Evolutionary conservation across 2,329 filamentous ascomycete species (phyloP).

Genomic region (Botrytis squamosa): DNA sequence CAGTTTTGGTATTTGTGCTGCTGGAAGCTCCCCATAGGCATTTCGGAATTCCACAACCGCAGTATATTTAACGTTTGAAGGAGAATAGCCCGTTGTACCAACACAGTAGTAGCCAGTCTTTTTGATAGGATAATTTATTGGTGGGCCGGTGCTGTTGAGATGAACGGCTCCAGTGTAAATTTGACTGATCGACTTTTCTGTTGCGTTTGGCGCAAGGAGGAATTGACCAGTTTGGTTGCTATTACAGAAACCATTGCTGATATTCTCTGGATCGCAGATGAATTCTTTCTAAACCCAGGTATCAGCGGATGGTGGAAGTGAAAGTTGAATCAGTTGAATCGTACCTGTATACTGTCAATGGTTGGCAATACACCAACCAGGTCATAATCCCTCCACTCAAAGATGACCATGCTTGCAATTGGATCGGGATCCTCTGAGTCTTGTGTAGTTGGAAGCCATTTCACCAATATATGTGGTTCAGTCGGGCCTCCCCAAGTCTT

Average conservation of each 20-base stretch:
- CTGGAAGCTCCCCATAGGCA: constrained; percentile 91
- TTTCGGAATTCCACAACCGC: constrained; percentile 91
- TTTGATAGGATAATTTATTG: constrained; percentile 79
- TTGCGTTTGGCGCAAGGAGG: constrained; percentile 75
- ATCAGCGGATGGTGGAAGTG: constrained; percentile 38
- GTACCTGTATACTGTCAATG: constrained; percentile 54
- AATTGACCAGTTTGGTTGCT: constrained; percentile 78
- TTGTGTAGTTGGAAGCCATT: constrained; percentile 65
- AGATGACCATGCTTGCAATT: constrained; percentile 80
- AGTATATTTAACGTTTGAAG: constrained; percentile 62
- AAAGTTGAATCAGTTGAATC: constrained; percentile 24
- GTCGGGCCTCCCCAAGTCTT: constrained; percentile 83
- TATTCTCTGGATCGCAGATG: constrained; percentile 73
- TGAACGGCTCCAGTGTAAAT: constrained; percentile 81
- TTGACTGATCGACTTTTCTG: constrained; percentile 64
- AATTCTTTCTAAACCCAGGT: constrained; percentile 52
- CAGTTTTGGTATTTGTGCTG: constrained; percentile 92
- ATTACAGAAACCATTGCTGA: constrained; percentile 71
- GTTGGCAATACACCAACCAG: constrained; percentile 69
- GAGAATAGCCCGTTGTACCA: constrained; percentile 68
- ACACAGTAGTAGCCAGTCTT: constrained; percentile 98
- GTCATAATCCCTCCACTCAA: constrained; percentile 86
- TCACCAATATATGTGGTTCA: constrained; percentile 85
- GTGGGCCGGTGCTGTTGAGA: constrained; percentile 65
- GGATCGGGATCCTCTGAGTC: constrained; percentile 64